These are phyloP conservation scores for Harringtonia aguacate DNA, from an alignment of 2,329 filamentous ascomycete species.

Conservation along the genomic window DNA sequence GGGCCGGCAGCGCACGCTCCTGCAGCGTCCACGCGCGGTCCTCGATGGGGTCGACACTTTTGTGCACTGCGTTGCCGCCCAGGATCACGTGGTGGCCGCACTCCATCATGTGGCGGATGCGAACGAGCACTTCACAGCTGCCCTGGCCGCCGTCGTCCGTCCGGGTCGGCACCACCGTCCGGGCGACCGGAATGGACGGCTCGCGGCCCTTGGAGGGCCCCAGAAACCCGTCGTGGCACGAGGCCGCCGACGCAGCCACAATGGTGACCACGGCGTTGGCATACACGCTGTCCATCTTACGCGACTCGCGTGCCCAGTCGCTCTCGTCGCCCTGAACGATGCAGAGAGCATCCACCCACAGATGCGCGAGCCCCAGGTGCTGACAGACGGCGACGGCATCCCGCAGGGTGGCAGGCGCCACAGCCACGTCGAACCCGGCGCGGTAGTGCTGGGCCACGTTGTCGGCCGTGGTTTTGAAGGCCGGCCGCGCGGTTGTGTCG, in stretches of 20 bases:
- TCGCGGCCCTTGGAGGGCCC: neutral
- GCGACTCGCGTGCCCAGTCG: neutral
- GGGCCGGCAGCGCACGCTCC: constrained; percentile 10
- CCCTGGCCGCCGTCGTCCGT: neutral
- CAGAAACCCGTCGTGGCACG: neutral
- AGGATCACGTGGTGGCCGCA: neutral
- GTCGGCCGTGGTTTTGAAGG: neutral
- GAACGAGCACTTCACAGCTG: neutral
- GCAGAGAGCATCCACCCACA: no score
- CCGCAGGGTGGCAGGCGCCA: neutral
- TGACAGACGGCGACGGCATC: neutral
- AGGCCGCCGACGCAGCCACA: neutral
- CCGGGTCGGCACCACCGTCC: neutral
- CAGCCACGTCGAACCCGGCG: neutral
- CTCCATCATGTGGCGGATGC: neutral
- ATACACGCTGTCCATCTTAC: neutral
- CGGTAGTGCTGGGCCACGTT: neutral
- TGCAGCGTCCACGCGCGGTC: constrained; percentile 9
- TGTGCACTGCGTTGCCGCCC: neutral
- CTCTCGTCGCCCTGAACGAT: no score
- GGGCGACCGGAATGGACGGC: neutral
- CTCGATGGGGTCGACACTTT: neutral
- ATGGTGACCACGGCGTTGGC: constrained; percentile 1
- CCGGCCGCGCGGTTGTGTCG: neutral
- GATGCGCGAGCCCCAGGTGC: neutral